phyloP scores from a whole-genome alignment of 345 rosid genomes.

The Geranium rotundifolium region DNA sequence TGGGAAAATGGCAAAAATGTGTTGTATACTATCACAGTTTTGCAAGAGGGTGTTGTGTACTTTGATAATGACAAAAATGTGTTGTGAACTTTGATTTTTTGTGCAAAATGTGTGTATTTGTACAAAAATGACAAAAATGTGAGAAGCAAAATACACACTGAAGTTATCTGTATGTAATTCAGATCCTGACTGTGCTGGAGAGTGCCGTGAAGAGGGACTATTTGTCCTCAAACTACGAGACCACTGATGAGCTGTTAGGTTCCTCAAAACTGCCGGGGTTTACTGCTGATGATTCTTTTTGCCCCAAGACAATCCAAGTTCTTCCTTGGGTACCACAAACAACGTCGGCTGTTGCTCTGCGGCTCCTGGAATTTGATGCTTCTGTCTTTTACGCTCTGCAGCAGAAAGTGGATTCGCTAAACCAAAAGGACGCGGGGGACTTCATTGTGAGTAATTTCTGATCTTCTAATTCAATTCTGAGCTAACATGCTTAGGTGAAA shows the following conservation, averaged over 20 bases:
- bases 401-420: slow-evolving; percentile 32
- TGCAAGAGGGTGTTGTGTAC: too few relatives aligned
- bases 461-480: not conserved
- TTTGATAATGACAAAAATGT: too few relatives aligned
- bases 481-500: not conserved
- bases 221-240: slow-evolving; percentile 54
- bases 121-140: too few relatives aligned
- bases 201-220: slow-evolving; percentile 43
- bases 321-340: slow-evolving; percentile 84
- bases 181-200: slow-evolving; percentile 62
- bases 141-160: too few relatives aligned
- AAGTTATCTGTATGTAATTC: slow-evolving; percentile 5
- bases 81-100: too few relatives aligned
- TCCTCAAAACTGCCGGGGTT: slow-evolving; percentile 10
- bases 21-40: too few relatives aligned
- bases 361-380: slow-evolving; percentile 56
- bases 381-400: slow-evolving; percentile 39
- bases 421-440: slow-evolving; percentile 33
- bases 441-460: slow-evolving; percentile 32
- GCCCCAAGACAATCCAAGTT: slow-evolving; percentile 18
- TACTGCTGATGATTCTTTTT: slow-evolving; percentile 12
- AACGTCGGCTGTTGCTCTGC: slow-evolving; percentile 57
- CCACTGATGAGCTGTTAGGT: slow-evolving; percentile 49
- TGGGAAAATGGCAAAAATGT: too few relatives aligned
- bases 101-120: too few relatives aligned